A percentile compares a stretch with the other conserved stretches of the same genome.
Conservation (phyloP, 2,329 filamentous ascomycete species). For the Aspergillus intermedius region DNA sequence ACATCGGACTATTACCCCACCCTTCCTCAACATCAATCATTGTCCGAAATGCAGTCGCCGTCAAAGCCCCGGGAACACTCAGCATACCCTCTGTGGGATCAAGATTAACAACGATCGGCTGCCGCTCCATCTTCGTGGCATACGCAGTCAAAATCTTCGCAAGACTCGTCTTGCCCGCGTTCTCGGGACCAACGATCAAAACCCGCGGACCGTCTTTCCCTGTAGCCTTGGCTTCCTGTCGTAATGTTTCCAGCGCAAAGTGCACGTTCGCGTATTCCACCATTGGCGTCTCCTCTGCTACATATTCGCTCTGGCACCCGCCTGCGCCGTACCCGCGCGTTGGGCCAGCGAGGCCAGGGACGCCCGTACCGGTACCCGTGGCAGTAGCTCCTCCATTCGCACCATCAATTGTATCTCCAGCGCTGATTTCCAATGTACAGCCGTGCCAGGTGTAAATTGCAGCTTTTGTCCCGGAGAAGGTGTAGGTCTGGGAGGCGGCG, state of each 20-base stretch:
- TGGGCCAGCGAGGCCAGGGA: not conserved
- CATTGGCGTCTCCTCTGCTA: conserved; percentile 73
- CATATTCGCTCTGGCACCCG: conserved; percentile 61
- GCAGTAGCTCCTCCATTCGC: conserved; percentile 24
- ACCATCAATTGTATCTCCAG: conserved; percentile 45
- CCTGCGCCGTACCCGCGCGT: conserved; percentile 42
- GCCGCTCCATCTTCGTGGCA: conserved; percentile 64
- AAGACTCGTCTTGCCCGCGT: conserved; percentile 76
- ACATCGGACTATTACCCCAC: conserved; percentile 86
- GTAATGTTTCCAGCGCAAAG: conserved; percentile 70
- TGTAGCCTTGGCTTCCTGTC: conserved; percentile 52
- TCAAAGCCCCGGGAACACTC: conserved; percentile 72
- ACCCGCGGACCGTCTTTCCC: conserved; percentile 66
- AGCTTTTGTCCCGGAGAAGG: conserved; percentile 72
- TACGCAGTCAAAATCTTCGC: conserved; percentile 72
- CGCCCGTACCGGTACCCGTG: conserved; percentile 10
- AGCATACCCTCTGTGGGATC: conserved; percentile 77
- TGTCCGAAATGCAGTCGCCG: conserved; percentile 77
- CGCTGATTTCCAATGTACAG: conserved; percentile 73
- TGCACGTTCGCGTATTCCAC: conserved; percentile 78
- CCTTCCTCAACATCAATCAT: conserved; percentile 83
- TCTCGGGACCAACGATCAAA: conserved; percentile 70
- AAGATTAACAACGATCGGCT: conserved; percentile 77
- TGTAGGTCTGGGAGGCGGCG: conserved; percentile 70
- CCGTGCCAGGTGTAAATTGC: conserved; percentile 91